These are phyloP conservation scores for Polysphondylium violaceum DNA, from an alignment of 78 protist species.

Conservation along the genomic window DNA sequence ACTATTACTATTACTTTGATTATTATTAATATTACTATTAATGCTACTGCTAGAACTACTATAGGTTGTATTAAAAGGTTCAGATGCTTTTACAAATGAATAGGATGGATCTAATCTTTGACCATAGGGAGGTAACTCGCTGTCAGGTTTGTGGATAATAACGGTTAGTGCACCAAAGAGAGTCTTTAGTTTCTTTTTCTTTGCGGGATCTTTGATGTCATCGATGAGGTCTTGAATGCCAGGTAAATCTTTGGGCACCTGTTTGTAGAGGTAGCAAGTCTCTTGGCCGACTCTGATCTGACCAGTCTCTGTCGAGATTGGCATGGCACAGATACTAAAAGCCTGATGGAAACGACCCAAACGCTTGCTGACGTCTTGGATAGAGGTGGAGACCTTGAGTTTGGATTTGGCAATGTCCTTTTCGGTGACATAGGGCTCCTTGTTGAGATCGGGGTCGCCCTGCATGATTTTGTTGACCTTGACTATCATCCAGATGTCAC, in stretches of 20 bases:
- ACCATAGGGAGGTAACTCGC: constrained; percentile 28
- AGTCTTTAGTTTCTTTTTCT: constrained; percentile 42
- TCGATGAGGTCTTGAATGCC: constrained; percentile 51
- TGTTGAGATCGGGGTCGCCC: constrained; percentile 54
- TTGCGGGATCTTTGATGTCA: constrained; percentile 30
- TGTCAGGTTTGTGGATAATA: constrained; percentile 37
- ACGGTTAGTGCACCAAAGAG: constrained; percentile 39
- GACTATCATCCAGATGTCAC: constrained; percentile 58
- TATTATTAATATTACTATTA: neutral
- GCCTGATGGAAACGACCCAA: constrained; percentile 41
- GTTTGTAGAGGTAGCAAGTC: constrained; percentile 15
- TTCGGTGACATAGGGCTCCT: constrained; percentile 55
- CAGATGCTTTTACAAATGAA: constrained; percentile 4
- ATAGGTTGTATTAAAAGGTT: constrained; percentile 66
- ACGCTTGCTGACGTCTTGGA: constrained; percentile 43
- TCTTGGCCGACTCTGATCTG: constrained; percentile 3
- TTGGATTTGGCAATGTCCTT: constrained; percentile 44
- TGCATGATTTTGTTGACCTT: constrained; percentile 63
- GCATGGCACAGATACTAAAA: constrained; percentile 29
- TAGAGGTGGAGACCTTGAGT: constrained; percentile 11
- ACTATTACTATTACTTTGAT: neutral
- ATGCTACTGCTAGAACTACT: neutral
- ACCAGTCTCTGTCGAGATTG: constrained; percentile 29
- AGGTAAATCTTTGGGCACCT: constrained; percentile 27
- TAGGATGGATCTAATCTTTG: constrained; percentile 65